These are phyloP conservation scores for Rhododendron williamsianum DNA, from an alignment of 148 eudicot genomes.

Conservation along the genomic window DNA sequence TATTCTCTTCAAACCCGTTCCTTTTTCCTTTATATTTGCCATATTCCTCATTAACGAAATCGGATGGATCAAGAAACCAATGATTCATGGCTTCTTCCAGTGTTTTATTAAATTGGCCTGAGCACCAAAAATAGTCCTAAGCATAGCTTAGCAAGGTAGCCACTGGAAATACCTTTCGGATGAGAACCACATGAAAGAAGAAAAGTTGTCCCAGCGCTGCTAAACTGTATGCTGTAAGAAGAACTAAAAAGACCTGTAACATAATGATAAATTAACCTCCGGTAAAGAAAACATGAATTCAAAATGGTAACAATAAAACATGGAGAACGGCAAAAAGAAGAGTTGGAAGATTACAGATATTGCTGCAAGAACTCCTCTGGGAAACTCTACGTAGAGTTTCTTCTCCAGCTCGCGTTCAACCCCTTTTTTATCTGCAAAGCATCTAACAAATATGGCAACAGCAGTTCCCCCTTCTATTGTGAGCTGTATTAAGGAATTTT, in stretches of 20 bases:
- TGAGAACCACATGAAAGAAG: slow-evolving; percentile 88
- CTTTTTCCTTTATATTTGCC: not conserved
- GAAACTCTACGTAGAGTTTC: slow-evolving; percentile 44
- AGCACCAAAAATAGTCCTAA: not conserved
- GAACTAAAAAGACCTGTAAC: slow-evolving; percentile 55
- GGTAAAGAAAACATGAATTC: not conserved
- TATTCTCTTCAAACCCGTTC: not conserved
- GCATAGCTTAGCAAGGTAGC: not conserved
- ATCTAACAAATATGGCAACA: slow-evolving; percentile 66
- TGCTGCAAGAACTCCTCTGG: slow-evolving; percentile 68
- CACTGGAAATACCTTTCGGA: slow-evolving; percentile 61
- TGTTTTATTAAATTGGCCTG: not conserved
- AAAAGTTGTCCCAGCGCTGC: slow-evolving; percentile 95
- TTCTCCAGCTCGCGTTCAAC: slow-evolving; percentile 46
- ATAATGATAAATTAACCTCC: slow-evolving; percentile 3
- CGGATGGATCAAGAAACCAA: not conserved
- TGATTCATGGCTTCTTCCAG: not conserved
- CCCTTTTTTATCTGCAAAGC: slow-evolving; percentile 69
- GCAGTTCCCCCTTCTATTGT: slow-evolving; percentile 76
- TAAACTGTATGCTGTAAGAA: slow-evolving; percentile 63
- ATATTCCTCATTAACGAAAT: not conserved
- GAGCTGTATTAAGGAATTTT: slow-evolving; percentile 44
- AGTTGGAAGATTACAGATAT: slow-evolving; percentile 46
- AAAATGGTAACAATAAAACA: not conserved
- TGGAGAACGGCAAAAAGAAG: not conserved